A percentile compares a stretch with the other conserved stretches of the same genome.
These are phyloP conservation scores for Talaromyces funiculosus DNA, from an alignment of 2,329 filamentous ascomycete species.

Conservation along the genomic window DNA sequence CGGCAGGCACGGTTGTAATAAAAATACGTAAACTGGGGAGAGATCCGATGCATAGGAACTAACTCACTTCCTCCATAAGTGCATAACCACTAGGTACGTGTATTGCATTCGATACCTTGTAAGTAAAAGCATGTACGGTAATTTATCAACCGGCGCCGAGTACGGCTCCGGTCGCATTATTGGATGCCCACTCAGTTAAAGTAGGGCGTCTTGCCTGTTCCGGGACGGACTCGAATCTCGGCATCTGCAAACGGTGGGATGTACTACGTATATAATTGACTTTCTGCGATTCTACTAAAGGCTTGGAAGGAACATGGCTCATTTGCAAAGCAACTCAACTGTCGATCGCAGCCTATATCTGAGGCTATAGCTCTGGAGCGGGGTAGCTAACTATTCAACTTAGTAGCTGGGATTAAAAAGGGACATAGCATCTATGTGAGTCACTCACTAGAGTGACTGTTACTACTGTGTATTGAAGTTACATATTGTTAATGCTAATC, in stretches of 20 bases:
- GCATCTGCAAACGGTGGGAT: slow-evolving; percentile 6
- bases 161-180: background rate
- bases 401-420: background rate
- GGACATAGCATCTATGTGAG: background rate
- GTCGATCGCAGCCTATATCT: background rate
- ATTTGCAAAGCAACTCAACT: background rate
- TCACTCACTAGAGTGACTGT: background rate
- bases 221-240: slow-evolving; percentile 2
- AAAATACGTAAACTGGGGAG: slow-evolving; percentile 2
- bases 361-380: background rate
- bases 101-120: background rate
- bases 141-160: background rate
- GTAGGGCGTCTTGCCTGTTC: background rate
- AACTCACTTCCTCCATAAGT: background rate
- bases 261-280: background rate
- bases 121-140: background rate
- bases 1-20: background rate
- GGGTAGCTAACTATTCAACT: background rate
- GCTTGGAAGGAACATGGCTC: background rate
- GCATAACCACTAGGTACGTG: background rate
- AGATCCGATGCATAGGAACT: background rate
- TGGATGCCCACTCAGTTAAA: background rate
- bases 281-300: background rate
- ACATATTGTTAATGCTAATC: background rate
- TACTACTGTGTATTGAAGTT: background rate